These are phyloP conservation scores for Aspergillus viridinutans DNA, from an alignment of 2,329 filamentous ascomycete species.

Conservation along the genomic window DNA sequence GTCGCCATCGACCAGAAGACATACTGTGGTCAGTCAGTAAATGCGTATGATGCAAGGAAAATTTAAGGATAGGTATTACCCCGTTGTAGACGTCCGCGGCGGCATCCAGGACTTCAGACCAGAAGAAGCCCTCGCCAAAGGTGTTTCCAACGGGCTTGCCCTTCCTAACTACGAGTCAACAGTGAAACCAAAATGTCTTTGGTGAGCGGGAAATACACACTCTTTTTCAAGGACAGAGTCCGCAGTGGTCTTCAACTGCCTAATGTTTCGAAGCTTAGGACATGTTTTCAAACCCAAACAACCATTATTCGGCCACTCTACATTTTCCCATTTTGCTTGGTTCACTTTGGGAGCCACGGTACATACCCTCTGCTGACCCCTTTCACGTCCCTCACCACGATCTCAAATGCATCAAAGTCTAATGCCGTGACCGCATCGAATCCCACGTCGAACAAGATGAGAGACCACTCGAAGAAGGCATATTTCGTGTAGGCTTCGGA, in stretches of 20 bases:
- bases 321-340: constrained; percentile 41
- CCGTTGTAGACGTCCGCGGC: constrained; percentile 88
- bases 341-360: constrained; percentile 87
- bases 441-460: constrained; percentile 90
- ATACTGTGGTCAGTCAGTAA: constrained; percentile 55
- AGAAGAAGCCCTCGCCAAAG: constrained; percentile 68
- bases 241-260: constrained; percentile 47
- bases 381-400: constrained; percentile 83
- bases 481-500: constrained; percentile 86
- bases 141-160: constrained; percentile 67
- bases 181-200: constrained; percentile 6
- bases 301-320: constrained; percentile 42
- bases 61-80: constrained; percentile 48
- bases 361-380: constrained; percentile 98
- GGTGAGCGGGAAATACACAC: constrained; percentile 51
- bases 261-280: constrained; percentile 38
- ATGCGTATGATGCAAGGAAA: not conserved
- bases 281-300: constrained; percentile 34
- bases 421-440: constrained; percentile 93
- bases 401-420: constrained; percentile 85
- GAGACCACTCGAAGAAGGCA: constrained; percentile 94
- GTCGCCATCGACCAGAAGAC: constrained; percentile 95
- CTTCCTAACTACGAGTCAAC: constrained; percentile 55
- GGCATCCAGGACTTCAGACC: constrained; percentile 71
- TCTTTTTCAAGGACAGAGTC: constrained; percentile 63